Conservation (phyloP, 192 early-diverging fungal species). For the Phycomyces nitens region DNA sequence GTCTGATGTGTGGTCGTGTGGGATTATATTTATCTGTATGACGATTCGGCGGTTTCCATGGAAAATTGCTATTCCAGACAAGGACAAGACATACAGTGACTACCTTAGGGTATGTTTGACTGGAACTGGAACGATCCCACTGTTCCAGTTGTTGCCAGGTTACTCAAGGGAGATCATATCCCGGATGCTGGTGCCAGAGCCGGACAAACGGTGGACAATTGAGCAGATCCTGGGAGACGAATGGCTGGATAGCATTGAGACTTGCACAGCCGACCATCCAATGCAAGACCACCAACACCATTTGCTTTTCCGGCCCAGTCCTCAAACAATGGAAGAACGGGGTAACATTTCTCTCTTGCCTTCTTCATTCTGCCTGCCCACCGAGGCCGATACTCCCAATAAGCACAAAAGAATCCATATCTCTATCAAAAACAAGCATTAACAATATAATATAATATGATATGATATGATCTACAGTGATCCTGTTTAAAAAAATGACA, state of each 20-base stretch:
- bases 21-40: conserved; percentile 86
- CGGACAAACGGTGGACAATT: conserved; percentile 54
- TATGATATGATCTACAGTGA: too few species aligned
- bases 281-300: conserved; percentile 23
- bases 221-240: conserved; percentile 64
- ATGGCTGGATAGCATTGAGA: conserved; percentile 68
- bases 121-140: conserved; percentile 40
- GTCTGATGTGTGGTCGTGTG: conserved; percentile 90
- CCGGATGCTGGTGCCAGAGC: conserved; percentile 61
- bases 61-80: conserved; percentile 50
- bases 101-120: conserved; percentile 34
- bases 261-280: conserved; percentile 33
- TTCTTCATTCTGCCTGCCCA: too few species aligned
- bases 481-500: too few species aligned
- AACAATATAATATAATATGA: too few species aligned
- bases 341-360: too few species aligned
- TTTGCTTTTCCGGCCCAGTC: conserved; percentile 17
- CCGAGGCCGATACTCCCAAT: too few species aligned
- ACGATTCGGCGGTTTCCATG: conserved; percentile 68
- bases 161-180: conserved; percentile 56
- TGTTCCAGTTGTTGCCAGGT: conserved; percentile 54
- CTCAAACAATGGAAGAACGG: conserved; percentile 5
- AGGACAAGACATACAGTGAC: conserved; percentile 56
- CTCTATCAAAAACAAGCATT: too few species aligned
- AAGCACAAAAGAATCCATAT: too few species aligned